Percentiles rank a stretch among this genome's conserved stretches.
These are phyloP conservation scores for Penicillium angulare DNA, from an alignment of 495 filamentous ascomycete genomes.

Conservation along the genomic window DNA sequence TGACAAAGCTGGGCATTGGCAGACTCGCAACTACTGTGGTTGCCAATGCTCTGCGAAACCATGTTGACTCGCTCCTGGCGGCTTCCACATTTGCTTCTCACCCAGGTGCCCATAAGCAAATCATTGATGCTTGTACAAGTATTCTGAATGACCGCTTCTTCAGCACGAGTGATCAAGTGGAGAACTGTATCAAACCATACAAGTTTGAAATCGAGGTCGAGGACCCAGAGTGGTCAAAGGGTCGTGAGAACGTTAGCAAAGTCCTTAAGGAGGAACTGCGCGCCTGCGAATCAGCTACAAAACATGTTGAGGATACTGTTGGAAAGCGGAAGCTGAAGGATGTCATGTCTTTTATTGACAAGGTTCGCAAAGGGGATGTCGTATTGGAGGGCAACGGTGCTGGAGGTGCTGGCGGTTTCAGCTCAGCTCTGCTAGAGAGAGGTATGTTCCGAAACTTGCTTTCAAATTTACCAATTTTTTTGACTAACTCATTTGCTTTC, in stretches of 20 bases:
- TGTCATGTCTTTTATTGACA: slow-evolving; percentile 88
- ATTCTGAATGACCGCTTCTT: slow-evolving; percentile 95
- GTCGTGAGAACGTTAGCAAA: slow-evolving; percentile 71
- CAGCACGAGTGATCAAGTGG: slow-evolving; percentile 96
- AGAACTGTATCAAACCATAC: slow-evolving; percentile 99
- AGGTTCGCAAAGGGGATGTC: slow-evolving; percentile 78
- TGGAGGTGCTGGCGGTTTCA: slow-evolving; percentile 90
- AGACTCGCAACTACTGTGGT: slow-evolving; percentile 89
- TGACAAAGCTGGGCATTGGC: slow-evolving; percentile 93
- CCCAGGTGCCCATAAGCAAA: slow-evolving; percentile 86
- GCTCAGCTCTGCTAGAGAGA: slow-evolving; percentile 71
- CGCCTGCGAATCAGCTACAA: slow-evolving; percentile 76
- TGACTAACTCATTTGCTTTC: slow-evolving; percentile 19
- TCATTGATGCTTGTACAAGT: slow-evolving; percentile 79
- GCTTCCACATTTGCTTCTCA: slow-evolving; percentile 83
- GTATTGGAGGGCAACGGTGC: slow-evolving; percentile 77
- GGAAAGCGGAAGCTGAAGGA: slow-evolving; percentile 82
- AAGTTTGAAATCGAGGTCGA: slow-evolving; percentile 97
- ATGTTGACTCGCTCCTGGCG: slow-evolving; percentile 74
- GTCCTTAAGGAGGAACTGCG: slow-evolving; percentile 81
- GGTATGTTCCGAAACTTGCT: slow-evolving; percentile 49
- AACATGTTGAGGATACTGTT: slow-evolving; percentile 68
- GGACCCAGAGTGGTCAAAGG: slow-evolving; percentile 80
- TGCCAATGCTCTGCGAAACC: slow-evolving; percentile 78
- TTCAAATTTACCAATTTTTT: not conserved